phyloP scores from a whole-genome alignment of 2,329 filamentous ascomycete species.

The Pezicula rhizophila region DNA sequence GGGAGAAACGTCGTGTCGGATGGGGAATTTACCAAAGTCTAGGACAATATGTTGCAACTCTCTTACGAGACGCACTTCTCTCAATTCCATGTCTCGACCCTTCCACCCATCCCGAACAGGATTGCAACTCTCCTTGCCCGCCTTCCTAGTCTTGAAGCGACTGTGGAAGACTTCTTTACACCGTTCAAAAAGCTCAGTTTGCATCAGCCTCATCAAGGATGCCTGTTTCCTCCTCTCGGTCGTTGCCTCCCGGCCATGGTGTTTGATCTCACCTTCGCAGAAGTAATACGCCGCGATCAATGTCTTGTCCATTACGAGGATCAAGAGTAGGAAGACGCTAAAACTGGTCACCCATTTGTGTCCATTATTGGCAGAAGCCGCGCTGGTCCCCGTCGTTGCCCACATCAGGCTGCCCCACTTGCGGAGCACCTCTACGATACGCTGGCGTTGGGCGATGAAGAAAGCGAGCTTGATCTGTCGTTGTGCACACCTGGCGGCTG shows the following conservation, averaged over 20 bases:
- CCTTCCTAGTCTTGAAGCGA: conserved; percentile 27
- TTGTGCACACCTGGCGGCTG: conserved; percentile 22
- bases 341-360: conserved; percentile 26
- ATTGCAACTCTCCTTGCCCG: conserved; percentile 26
- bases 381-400: conserved; percentile 14
- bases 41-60: conserved; percentile 17
- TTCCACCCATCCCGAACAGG: conserved; percentile 23
- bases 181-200: conserved; percentile 25
- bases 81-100: conserved; percentile 10
- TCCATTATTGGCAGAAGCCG: conserved; percentile 18
- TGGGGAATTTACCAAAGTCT: conserved; percentile 20
- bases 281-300: conserved; percentile 16
- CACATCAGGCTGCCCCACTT: conserved; percentile 27
- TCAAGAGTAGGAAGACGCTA: conserved; percentile 22
- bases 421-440: conserved; percentile 21
- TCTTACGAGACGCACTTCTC: conserved; percentile 17
- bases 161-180: conserved; percentile 29
- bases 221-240: conserved; percentile 16
- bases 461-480: conserved; percentile 27
- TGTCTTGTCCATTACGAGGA: conserved; percentile 24
- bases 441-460: conserved; percentile 21
- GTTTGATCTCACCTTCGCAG: conserved; percentile 18
- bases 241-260: conserved; percentile 14
- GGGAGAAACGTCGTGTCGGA: background rate
- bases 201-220: conserved; percentile 18